Conservation (phyloP, 192 early-diverging fungal genomes). For the Borealophlyctis nickersoniae region DNA sequence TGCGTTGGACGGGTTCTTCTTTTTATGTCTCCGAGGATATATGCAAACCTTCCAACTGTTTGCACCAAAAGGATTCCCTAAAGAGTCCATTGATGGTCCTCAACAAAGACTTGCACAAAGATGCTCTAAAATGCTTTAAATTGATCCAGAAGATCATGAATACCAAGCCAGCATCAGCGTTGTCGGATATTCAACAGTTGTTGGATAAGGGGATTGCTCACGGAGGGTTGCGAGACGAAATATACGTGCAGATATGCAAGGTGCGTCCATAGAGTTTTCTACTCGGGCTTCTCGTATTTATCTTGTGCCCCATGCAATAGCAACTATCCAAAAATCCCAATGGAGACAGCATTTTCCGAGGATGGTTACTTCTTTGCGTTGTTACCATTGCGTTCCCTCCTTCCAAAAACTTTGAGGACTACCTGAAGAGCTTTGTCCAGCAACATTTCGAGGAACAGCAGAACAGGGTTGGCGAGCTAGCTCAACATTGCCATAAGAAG, state of each 20-base stretch:
- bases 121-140: slow-evolving; percentile 83
- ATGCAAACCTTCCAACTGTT: background rate
- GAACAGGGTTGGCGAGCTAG: slow-evolving; percentile 30
- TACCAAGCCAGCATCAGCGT: slow-evolving; percentile 46
- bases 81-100: slow-evolving; percentile 78
- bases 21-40: background rate
- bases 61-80: slow-evolving; percentile 60
- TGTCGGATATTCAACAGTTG: slow-evolving; percentile 70
- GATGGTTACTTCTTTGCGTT: slow-evolving; percentile 84
- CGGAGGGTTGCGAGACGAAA: slow-evolving; percentile 84
- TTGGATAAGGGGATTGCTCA: slow-evolving; percentile 72
- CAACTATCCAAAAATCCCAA: slow-evolving; percentile 77
- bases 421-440: slow-evolving; percentile 74
- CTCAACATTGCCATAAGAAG: slow-evolving; percentile 44
- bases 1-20: slow-evolving; percentile 12
- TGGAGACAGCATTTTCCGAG: slow-evolving; percentile 68
- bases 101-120: slow-evolving; percentile 76
- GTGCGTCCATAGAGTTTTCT: slow-evolving; percentile 5
- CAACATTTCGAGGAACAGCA: slow-evolving; percentile 42
- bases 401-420: slow-evolving; percentile 81
- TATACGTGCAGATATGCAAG: slow-evolving; percentile 91
- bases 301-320: background rate
- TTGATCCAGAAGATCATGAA: slow-evolving; percentile 84
- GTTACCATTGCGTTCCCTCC: slow-evolving; percentile 86
- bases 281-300: background rate